Base-by-base conservation (phyloP, 2,329 filamentous ascomycete species). In the Chaetomium sp. region DNA sequence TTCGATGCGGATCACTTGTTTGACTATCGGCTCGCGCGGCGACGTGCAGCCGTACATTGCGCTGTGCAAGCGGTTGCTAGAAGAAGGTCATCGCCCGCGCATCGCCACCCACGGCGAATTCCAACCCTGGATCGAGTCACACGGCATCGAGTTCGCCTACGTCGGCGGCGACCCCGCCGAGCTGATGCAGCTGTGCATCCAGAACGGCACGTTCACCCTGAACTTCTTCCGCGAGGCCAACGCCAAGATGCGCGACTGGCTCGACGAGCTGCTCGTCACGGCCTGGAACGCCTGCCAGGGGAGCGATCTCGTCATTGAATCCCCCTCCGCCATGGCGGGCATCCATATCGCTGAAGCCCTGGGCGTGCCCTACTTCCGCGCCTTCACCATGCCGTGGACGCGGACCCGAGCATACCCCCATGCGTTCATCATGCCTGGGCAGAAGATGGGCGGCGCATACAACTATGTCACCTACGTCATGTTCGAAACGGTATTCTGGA, bases 381-480 rank as follows among this genome's bases (percentile, higher is more conserved):
- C 91, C 0, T 99, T 99, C 68, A 95, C 91, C 14, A 99, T 99
- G 94, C 94, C 94, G 0, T 99, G 94, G 94, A 96, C 94, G 0
- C 85, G 91, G 49, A 99, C 94, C 12, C 81, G 94, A 52, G 91
- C 92, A 0, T 99, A 99, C 65, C 94, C 94, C 2, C 94, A 99
- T 71, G 94, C 94, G 0, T 99, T 99, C 71, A 87, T 92, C 33
- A 91, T 95, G 59, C 88, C 91, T 1, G 89, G 95, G 59, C 85
- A 89, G 71, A 96, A 95, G 73, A 90, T 95, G 84, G 94, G 94
- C 53, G 94, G 94, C 32, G 86, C 86, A 0, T 97, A 96, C 76
- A 99, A 99, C 68, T 91, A 91, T 68, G 85, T 95, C 67, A 94
- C 91, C 0, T 99, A 99, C 64, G 85, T 95, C 59, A 88, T 96